These are phyloP conservation scores for Tulasnella sp. DNA, from an alignment of 768 basidiomycete species.

Conservation along the genomic window DNA sequence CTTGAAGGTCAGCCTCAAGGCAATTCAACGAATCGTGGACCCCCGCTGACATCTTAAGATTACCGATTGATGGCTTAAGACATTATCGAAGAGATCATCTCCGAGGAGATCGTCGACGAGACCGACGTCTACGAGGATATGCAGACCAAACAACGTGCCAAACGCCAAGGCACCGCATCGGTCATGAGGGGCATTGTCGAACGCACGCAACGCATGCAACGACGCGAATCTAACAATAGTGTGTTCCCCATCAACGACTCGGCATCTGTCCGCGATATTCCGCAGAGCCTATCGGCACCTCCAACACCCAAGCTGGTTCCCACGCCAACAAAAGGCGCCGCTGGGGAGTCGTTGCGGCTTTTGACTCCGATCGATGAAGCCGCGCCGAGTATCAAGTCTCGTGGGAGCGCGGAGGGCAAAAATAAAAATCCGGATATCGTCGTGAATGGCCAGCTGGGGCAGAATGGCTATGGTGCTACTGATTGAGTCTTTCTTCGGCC, in stretches of 20 bases:
- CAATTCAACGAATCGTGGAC: not conserved
- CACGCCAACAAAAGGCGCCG: not conserved
- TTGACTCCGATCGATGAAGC: constrained; percentile 4
- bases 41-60: too few relatives aligned
- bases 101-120: constrained; percentile 93
- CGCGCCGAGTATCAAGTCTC: too few relatives aligned
- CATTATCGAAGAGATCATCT: constrained; percentile 70
- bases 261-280: not conserved
- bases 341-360: not conserved
- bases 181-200: constrained; percentile 42
- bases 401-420: too few relatives aligned
- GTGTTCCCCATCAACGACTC: too few relatives aligned
- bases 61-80: constrained; percentile 35
- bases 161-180: constrained; percentile 56
- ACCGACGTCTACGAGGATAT: constrained; percentile 88
- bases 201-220: not conserved
- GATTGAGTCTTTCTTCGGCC: too few relatives aligned
- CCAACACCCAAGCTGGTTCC: not conserved
- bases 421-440: too few relatives aligned
- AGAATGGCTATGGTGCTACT: too few relatives aligned
- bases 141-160: constrained; percentile 62
- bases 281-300: not conserved
- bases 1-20: constrained; percentile 51
- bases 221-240: not conserved
- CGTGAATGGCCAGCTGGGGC: too few relatives aligned